phyloP scores from a whole-genome alignment of 768 basidiomycete species.

The Trichaptum fuscoviolaceum region DNA sequence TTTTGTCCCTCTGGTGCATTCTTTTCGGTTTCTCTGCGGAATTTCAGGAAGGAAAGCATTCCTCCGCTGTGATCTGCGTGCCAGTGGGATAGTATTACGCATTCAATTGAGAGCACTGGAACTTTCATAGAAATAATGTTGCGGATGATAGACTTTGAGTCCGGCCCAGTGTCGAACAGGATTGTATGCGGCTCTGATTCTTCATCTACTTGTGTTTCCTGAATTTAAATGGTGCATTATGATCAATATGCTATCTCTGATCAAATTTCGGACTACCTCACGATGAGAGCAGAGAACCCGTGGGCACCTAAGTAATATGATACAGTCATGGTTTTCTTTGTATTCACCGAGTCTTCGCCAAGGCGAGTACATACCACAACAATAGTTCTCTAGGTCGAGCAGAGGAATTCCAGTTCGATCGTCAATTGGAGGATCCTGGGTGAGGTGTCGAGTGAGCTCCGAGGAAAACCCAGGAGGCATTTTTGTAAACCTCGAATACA shows the following conservation, averaged over 20 bases:
- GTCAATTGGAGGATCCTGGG: constrained; percentile 38
- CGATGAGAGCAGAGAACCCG: constrained; percentile 78
- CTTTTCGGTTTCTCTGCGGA: constrained; percentile 27
- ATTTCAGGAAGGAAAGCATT: constrained; percentile 55
- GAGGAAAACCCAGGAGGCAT: constrained; percentile 74
- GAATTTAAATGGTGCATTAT: constrained; percentile 4
- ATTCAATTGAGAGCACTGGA: constrained; percentile 47
- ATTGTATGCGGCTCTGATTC: constrained; percentile 40
- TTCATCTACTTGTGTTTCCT: constrained; percentile 55
- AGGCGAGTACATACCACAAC: constrained; percentile 47
- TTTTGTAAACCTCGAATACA: constrained; percentile 62
- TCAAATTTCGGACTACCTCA: constrained; percentile 26
- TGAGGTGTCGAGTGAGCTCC: constrained; percentile 62
- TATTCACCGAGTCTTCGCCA: constrained; percentile 5
- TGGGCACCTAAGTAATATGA: constrained; percentile 55
- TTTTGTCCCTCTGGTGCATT: constrained; percentile 11
- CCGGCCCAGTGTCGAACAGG: constrained; percentile 84
- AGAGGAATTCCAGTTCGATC: constrained; percentile 51
- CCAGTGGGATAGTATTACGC: constrained; percentile 76
- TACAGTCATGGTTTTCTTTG: background rate
- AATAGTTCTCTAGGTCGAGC: constrained; percentile 67
- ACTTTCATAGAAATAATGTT: constrained; percentile 60
- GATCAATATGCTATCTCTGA: background rate
- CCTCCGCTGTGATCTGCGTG: constrained; percentile 74
- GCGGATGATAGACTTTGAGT: constrained; percentile 66